Evolutionary conservation across 495 filamentous ascomycete species (phyloP).

Genomic region (Trichoderma asperelloides): DNA sequence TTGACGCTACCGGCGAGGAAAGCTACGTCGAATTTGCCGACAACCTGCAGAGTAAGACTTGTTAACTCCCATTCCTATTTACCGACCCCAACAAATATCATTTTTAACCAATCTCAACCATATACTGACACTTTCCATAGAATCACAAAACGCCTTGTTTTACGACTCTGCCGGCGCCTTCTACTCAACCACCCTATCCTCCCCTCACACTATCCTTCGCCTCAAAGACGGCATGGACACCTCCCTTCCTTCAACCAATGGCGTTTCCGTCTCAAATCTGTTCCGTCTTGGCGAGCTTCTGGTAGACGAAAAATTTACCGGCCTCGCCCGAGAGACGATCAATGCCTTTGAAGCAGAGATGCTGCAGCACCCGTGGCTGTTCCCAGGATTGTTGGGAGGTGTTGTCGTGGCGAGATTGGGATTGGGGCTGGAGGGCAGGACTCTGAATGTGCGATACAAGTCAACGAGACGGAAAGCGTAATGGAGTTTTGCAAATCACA

Average conservation of each 20-base stretch:
- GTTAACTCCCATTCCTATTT: not conserved
- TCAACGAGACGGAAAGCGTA: not conserved
- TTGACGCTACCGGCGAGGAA: constrained; percentile 78
- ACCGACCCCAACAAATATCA: not conserved
- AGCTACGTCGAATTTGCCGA: constrained; percentile 76
- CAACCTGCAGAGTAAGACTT: constrained; percentile 59
- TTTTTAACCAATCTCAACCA: no score
- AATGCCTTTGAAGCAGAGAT: constrained; percentile 83
- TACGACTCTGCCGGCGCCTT: constrained; percentile 63
- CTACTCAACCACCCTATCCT: constrained; percentile 65
- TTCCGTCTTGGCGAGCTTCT: constrained; percentile 67
- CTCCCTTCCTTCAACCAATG: constrained; percentile 81
- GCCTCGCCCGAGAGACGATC: constrained; percentile 62
- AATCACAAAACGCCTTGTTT: constrained; percentile 56
- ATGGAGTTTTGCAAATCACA: not conserved
- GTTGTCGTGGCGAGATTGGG: constrained; percentile 59
- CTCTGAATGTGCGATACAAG: constrained; percentile 3
- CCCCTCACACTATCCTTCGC: constrained; percentile 70
- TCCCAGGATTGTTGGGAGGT: constrained; percentile 64
- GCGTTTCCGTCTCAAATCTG: constrained; percentile 72
- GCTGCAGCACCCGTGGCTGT: constrained; percentile 84
- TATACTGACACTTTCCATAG: not conserved
- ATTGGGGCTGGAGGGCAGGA: not conserved
- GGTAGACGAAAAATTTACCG: constrained; percentile 52
- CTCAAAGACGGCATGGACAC: constrained; percentile 92